Evolutionary conservation across 2,329 filamentous ascomycete species (phyloP).

Genomic region (Phyllosticta capitalensis): DNA sequence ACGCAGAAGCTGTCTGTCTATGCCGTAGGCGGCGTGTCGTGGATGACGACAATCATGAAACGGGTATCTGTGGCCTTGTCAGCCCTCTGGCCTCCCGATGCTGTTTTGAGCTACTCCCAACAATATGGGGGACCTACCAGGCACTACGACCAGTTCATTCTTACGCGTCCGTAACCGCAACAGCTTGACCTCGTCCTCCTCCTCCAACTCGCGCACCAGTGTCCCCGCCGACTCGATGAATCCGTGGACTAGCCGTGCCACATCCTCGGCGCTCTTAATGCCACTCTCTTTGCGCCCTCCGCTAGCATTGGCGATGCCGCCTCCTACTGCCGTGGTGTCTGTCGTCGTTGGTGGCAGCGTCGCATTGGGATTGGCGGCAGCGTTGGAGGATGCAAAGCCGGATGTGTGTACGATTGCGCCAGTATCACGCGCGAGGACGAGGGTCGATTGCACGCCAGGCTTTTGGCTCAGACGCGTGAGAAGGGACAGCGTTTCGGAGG

Average conservation of each 20-base stretch:
- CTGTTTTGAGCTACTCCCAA: neutral
- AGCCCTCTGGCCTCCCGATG: neutral
- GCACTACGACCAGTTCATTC: conserved; percentile 75
- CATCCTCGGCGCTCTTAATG: conserved; percentile 58
- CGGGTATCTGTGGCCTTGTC: conserved; percentile 46
- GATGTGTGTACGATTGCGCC: conserved; percentile 68
- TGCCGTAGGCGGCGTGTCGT: conserved; percentile 62
- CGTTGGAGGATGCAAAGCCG: conserved; percentile 55
- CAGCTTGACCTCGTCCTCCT: conserved; percentile 69
- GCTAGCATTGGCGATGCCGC: conserved; percentile 14
- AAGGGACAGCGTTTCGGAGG: conserved; percentile 52
- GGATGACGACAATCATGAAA: conserved; percentile 69
- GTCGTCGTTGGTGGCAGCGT: conserved; percentile 25
- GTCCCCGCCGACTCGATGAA: conserved; percentile 61
- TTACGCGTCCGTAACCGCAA: conserved; percentile 72
- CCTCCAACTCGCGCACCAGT: conserved; percentile 63
- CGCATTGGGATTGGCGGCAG: conserved; percentile 36
- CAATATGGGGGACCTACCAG: conserved; percentile 32
- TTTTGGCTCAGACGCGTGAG: conserved; percentile 66
- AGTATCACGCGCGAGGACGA: conserved; percentile 62
- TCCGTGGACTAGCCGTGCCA: conserved; percentile 66
- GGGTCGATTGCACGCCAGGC: conserved; percentile 66
- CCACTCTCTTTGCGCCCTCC: conserved; percentile 32
- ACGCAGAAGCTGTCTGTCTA: neutral
- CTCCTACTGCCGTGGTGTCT: conserved; percentile 21